Evolutionary conservation across 345 rosid species (phyloP).

Genomic region (Lepidium didymum): DNA sequence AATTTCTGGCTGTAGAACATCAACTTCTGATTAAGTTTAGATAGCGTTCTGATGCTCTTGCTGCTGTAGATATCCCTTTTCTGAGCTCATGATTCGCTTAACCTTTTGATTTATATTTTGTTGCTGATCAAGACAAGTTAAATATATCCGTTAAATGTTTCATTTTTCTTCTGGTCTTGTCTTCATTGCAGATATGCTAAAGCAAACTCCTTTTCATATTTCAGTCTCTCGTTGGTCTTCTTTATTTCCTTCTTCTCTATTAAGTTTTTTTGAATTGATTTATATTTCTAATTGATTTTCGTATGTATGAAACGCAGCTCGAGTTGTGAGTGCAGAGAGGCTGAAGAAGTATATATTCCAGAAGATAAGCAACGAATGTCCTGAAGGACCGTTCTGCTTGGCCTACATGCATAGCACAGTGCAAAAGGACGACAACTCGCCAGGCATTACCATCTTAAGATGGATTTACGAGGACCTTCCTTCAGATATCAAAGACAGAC

Average conservation of each 20-base stretch:
- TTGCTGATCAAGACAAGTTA: neutral
- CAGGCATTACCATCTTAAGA: slow-evolving; percentile 77
- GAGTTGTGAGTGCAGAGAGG: slow-evolving; percentile 67
- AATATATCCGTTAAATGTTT: neutral
- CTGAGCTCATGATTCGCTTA: neutral
- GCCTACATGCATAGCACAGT: slow-evolving; percentile 82
- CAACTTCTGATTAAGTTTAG: neutral
- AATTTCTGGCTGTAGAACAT: neutral
- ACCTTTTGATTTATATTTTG: neutral
- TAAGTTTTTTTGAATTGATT: neutral
- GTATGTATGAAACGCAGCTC: slow-evolving; percentile 46
- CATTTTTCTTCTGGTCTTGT: neutral
- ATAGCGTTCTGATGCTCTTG: neutral
- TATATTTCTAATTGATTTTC: neutral
- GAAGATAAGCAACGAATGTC: slow-evolving; percentile 62
- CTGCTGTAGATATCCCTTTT: neutral
- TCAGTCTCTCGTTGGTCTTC: neutral
- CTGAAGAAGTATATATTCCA: slow-evolving; percentile 71
- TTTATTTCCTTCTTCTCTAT: neutral
- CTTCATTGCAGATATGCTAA: neutral
- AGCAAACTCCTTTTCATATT: neutral
- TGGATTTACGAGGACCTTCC: slow-evolving; percentile 96
- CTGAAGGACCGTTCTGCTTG: slow-evolving; percentile 75
- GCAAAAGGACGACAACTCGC: slow-evolving; percentile 81
- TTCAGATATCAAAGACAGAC: slow-evolving; percentile 59